These are phyloP conservation scores for Eimeria praecox DNA, from an alignment of 169 alveolate species.

Conservation along the genomic window DNA sequence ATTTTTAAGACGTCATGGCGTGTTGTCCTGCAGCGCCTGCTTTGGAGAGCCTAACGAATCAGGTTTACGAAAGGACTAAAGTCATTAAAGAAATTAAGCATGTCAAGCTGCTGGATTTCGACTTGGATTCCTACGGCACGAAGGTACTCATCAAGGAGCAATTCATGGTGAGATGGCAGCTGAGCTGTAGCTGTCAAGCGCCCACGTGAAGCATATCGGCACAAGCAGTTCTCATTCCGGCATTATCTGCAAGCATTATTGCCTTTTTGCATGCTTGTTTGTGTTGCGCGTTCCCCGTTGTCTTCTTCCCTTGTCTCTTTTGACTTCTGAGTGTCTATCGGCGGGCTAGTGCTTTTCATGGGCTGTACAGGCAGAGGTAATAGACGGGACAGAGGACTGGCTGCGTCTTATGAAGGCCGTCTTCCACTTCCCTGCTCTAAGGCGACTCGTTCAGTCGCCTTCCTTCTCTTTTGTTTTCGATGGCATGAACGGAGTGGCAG, in stretches of 20 bases:
- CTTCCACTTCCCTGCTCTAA: conserved; percentile 93
- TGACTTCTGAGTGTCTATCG: no score
- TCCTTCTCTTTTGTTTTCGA: conserved; percentile 94
- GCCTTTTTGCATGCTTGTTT: background rate
- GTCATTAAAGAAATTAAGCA: conserved; percentile 15
- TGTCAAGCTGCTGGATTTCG: conserved; percentile 47
- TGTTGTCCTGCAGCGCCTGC: conserved; percentile 73
- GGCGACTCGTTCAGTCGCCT: conserved; percentile 88
- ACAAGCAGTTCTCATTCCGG: no score
- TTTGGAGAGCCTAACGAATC: conserved; percentile 34
- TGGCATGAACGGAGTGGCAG: conserved; percentile 96
- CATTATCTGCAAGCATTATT: background rate
- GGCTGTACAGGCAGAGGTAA: conserved; percentile 89
- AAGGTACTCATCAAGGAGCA: conserved; percentile 39
- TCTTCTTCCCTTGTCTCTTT: no score
- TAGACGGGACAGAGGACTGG: conserved; percentile 93
- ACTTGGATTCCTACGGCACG: conserved; percentile 31
- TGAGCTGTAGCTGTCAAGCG: no score
- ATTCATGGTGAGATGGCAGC: conserved; percentile 33
- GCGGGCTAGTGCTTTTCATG: no score
- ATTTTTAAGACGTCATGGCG: background rate
- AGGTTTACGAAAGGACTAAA: conserved; percentile 38
- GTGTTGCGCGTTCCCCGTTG: no score
- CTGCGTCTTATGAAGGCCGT: conserved; percentile 89
- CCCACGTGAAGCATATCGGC: no score